These are phyloP conservation scores for Stephanodiscus minutulus DNA, from an alignment of 108 stramenopile species.

Conservation along the genomic window DNA sequence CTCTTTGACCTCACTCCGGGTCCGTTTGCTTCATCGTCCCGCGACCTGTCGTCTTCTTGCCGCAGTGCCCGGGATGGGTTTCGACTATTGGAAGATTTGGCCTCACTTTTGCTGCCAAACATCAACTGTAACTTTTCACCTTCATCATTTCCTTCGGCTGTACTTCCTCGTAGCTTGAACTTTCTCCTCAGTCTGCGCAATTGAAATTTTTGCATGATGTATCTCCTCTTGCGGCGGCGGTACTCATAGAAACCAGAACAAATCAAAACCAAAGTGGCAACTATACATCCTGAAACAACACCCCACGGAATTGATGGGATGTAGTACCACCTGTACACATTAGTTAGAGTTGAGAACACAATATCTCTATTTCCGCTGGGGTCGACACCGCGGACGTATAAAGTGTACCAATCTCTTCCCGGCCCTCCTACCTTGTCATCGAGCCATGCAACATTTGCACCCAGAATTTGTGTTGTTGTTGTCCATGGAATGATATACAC, in stretches of 20 bases:
- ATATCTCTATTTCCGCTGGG: constrained; percentile 73
- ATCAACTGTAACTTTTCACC: background rate
- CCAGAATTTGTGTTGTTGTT: constrained; percentile 32
- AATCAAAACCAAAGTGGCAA: constrained; percentile 37
- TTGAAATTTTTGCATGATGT: constrained; percentile 67
- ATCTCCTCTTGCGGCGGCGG: constrained; percentile 61
- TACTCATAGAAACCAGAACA: constrained; percentile 59
- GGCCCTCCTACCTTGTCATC: constrained; percentile 69
- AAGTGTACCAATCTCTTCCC: constrained; percentile 73
- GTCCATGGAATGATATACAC: constrained; percentile 67
- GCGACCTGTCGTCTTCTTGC: background rate
- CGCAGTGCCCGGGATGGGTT: background rate
- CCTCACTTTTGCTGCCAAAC: background rate
- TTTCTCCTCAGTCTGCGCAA: constrained; percentile 67
- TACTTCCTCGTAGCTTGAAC: constrained; percentile 52
- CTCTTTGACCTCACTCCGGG: background rate
- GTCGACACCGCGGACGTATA: constrained; percentile 76
- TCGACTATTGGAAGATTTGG: background rate
- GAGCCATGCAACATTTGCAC: constrained; percentile 66
- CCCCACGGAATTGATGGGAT: constrained; percentile 74
- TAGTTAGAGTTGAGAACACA: constrained; percentile 51
- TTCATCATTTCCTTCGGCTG: constrained; percentile 13
- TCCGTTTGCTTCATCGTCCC: background rate
- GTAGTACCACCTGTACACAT: constrained; percentile 82
- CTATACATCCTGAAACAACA: constrained; percentile 32